These are phyloP conservation scores for Terana coerulea DNA, from an alignment of 768 basidiomycete genomes.

Conservation along the genomic window DNA sequence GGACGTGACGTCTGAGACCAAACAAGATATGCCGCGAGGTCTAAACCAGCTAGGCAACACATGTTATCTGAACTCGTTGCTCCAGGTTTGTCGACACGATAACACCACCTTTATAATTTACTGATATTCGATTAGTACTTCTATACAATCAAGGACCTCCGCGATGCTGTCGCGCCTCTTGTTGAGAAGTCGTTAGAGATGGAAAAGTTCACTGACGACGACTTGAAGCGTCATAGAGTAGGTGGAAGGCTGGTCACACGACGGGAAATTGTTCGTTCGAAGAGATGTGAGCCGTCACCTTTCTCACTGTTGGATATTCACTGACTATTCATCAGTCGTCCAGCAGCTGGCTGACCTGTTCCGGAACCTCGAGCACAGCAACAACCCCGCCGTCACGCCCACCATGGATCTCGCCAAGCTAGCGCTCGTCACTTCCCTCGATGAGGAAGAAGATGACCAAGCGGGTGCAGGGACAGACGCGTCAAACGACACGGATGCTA, in stretches of 20 bases:
- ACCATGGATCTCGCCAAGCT: slow-evolving; percentile 86
- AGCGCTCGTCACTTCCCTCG: slow-evolving; percentile 84
- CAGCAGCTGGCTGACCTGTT: slow-evolving; percentile 77
- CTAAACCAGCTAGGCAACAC: slow-evolving; percentile 88
- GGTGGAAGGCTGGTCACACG: slow-evolving; percentile 82
- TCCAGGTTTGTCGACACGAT: slow-evolving; percentile 45
- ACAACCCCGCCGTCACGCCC: slow-evolving; percentile 70
- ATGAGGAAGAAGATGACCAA: slow-evolving; percentile 84
- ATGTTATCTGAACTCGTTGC: slow-evolving; percentile 78
- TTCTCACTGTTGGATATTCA: slow-evolving; percentile 14
- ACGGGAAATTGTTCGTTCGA: slow-evolving; percentile 78
- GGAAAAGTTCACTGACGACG: slow-evolving; percentile 75
- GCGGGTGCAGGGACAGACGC: slow-evolving; percentile 73
- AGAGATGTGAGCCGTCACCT: slow-evolving; percentile 76
- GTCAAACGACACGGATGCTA: slow-evolving; percentile 86
- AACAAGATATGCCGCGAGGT: slow-evolving; percentile 75
- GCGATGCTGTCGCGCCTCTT: slow-evolving; percentile 66
- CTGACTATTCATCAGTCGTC: slow-evolving; percentile 75
- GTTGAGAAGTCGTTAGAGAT: slow-evolving; percentile 55
- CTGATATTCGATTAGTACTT: slow-evolving; percentile 62
- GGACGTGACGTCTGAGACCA: slow-evolving; percentile 47
- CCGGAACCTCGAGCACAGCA: slow-evolving; percentile 65
- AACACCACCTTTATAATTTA: neutral
- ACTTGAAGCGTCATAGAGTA: slow-evolving; percentile 79
- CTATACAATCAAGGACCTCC: slow-evolving; percentile 90